Evolutionary conservation across 768 basidiomycete species (phyloP).

Genomic region (Clathrus columnatus): DNA sequence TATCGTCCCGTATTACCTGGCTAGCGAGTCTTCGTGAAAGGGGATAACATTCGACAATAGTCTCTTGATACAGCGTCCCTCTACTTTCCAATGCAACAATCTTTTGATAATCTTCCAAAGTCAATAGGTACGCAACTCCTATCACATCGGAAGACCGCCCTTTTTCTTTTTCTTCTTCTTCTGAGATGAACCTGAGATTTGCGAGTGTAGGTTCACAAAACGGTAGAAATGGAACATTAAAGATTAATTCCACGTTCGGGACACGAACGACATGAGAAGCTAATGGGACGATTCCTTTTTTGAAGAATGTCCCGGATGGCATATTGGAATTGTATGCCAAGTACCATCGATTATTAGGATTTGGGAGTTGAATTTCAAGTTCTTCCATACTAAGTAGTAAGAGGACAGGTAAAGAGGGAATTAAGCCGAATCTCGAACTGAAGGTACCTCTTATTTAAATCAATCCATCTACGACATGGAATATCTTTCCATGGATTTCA

Average conservation of each 20-base stretch:
- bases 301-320: neutral
- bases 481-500: neutral
- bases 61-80: neutral
- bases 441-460: neutral
- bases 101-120: neutral
- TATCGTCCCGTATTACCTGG: too few relatives aligned
- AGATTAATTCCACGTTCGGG: neutral
- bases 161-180: neutral
- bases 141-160: neutral
- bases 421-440: neutral
- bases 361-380: neutral
- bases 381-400: too few relatives aligned
- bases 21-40: neutral
- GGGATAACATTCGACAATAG: neutral
- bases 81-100: constrained; percentile 2
- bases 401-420: neutral
- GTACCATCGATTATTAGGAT: constrained; percentile 2
- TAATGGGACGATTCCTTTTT: neutral
- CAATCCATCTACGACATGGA: neutral
- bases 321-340: constrained; percentile 4
- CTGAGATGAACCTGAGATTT: neutral
- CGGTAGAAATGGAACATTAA: neutral
- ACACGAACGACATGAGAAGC: neutral
- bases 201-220: constrained; percentile 5
- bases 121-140: constrained; percentile 2